Conservation (phyloP, 768 basidiomycete genomes). For the Amanita phalloides region DNA sequence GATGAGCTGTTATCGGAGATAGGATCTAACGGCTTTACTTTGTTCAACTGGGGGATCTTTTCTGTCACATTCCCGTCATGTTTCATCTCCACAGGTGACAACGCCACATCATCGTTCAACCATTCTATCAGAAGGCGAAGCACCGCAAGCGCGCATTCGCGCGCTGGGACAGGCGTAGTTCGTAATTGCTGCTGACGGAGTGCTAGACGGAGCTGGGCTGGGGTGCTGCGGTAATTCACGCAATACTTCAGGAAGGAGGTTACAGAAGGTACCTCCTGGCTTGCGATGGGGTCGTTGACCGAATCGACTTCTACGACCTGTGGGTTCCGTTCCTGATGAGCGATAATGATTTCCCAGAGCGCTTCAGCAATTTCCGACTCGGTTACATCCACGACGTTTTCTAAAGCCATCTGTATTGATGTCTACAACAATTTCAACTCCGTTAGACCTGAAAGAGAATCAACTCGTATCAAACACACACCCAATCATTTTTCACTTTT, state of each 20-base stretch:
- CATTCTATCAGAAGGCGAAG: slow-evolving; percentile 9
- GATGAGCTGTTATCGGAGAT: neutral
- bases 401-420: slow-evolving; percentile 40
- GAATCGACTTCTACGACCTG: slow-evolving; percentile 29
- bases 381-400: slow-evolving; percentile 47
- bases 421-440: slow-evolving; percentile 16
- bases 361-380: slow-evolving; percentile 53
- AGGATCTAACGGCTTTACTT: slow-evolving; percentile 19
- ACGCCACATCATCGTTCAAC: slow-evolving; percentile 21
- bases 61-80: slow-evolving; percentile 12
- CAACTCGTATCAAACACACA: slow-evolving; percentile 33
- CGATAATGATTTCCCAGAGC: slow-evolving; percentile 31
- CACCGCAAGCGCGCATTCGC: neutral
- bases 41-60: slow-evolving; percentile 29
- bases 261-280: slow-evolving; percentile 16
- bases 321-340: slow-evolving; percentile 4
- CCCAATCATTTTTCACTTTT: slow-evolving; percentile 58
- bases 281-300: slow-evolving; percentile 7
- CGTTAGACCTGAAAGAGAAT: neutral
- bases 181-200: slow-evolving; percentile 21
- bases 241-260: slow-evolving; percentile 24
- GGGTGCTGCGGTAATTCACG: slow-evolving; percentile 27
- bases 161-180: neutral
- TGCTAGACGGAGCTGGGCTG: slow-evolving; percentile 33
- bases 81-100: slow-evolving; percentile 25